Evolutionary conservation across 495 filamentous ascomycete species (phyloP).

Genomic region (Cercophora scortea): DNA sequence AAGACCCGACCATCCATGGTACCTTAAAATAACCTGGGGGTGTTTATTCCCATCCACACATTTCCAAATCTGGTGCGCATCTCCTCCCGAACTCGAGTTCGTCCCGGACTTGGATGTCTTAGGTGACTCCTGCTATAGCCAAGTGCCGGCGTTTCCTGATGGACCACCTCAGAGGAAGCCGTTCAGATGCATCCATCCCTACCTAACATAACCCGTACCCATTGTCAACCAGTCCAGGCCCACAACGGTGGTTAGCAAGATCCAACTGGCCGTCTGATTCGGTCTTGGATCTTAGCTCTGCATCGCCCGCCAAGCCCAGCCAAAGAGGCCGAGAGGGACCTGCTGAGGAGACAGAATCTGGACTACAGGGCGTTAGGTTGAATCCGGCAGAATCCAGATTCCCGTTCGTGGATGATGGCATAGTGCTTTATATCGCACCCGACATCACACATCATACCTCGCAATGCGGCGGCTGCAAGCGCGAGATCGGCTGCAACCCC

Average conservation of each 20-base stretch:
- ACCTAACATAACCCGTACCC: background rate
- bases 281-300: no score
- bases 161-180: background rate
- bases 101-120: constrained; percentile 17
- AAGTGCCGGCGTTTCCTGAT: constrained; percentile 20
- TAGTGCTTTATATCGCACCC: background rate
- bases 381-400: background rate
- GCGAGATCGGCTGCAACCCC: constrained; percentile 22
- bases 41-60: constrained; percentile 6
- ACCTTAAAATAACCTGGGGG: constrained; percentile 6
- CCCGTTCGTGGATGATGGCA: background rate
- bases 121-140: constrained; percentile 17
- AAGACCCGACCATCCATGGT: background rate
- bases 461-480: constrained; percentile 17
- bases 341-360: no score
- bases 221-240: background rate
- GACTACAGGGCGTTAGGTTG: no score
- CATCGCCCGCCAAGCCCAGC: no score
- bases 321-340: no score
- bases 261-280: no score
- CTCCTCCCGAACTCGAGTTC: constrained; percentile 17
- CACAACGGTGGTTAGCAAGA: background rate
- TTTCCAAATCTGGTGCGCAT: constrained; percentile 2
- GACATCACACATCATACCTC: background rate
- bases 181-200: background rate